Evolutionary conservation across 1,139 yeast genomes (phyloP), one percentile per base, ranked within the genome.

Genomic region (Sugiyamaella castrensis): DNA sequence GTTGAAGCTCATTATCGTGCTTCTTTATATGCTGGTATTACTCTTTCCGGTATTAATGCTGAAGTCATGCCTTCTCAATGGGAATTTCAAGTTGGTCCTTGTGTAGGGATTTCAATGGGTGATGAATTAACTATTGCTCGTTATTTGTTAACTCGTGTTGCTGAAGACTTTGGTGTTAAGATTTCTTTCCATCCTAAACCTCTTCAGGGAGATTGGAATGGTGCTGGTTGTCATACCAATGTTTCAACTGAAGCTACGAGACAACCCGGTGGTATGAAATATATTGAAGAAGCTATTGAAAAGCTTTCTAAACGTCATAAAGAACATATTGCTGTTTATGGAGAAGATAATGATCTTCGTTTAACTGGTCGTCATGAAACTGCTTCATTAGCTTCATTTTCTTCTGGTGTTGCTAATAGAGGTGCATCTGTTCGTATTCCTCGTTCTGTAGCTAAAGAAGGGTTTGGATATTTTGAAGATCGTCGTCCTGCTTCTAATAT

Each of bases 41-140:
- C 79, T 68, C 83, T 91, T 61, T 85, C 96, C 51, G 98, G 98
- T 77, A 91, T 92, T 71, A 92, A 92, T 72, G 98, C 98, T 62
- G 98, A 92, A 79, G 98, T 92, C 59, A 92, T 92, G 98, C 98
- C 98, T 52, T 88, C 98, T 53, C 98, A 92, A 80, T 92, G 98
- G 98, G 98, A 92, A 77, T 92, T 87, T 87, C 98, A 92, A 79
- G 98, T 92, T 62, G 98, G 98, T 67, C 98, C 98, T 58, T 88
- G 97, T 75, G 80, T 73, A 58, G 98, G 98, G 67, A 91, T 92
- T 70, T 71, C 75, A 62, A 91, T 92, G 97, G 98, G 97, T 71
- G 98, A 92, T 72, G 84, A 92, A 72, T 81, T 92, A 71, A 91
- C 98, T 92, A 80, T 91, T 66, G 94, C 97, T 56, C 84, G 98